Conservation (phyloP, 441 rosid genomes). For the Aquilaria agallochum region DNA sequence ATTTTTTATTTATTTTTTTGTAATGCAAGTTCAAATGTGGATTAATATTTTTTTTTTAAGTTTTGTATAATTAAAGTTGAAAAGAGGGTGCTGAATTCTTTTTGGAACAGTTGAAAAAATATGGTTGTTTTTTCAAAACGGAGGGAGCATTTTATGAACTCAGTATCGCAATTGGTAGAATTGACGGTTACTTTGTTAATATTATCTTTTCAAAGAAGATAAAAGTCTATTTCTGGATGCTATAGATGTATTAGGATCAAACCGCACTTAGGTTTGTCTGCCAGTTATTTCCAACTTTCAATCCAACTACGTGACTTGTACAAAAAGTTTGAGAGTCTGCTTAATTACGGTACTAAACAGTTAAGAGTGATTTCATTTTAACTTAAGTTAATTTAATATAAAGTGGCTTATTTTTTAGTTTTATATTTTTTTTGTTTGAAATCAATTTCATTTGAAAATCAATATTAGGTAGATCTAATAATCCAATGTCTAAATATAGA, state of each 20-base stretch:
- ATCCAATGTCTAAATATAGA: too few relatives aligned
- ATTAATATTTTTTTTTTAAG: slow-evolving; percentile 6
- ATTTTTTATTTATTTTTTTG: too few relatives aligned
- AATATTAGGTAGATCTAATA: slow-evolving; percentile 22
- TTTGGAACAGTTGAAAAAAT: not conserved
- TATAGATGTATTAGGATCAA: slow-evolving; percentile 22
- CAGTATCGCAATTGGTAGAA: not conserved
- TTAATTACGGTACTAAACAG: slow-evolving; percentile 1
- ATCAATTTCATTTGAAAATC: slow-evolving; percentile 8
- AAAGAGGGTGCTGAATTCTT: slow-evolving; percentile 2
- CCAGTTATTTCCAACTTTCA: slow-evolving; percentile 32
- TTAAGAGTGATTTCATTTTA: slow-evolving; percentile 34
- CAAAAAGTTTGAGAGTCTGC: not conserved
- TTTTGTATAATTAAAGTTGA: slow-evolving; percentile 20
- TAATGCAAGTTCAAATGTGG: too few relatives aligned
- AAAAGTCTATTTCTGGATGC: slow-evolving; percentile 35
- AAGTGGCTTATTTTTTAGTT: too few relatives aligned
- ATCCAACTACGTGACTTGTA: slow-evolving; percentile 12
- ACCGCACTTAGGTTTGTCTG: slow-evolving; percentile 58
- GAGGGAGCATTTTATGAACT: slow-evolving; percentile 10
- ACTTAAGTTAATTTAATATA: slow-evolving; percentile 10
- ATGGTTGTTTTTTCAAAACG: not conserved
- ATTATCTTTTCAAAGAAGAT: not conserved
- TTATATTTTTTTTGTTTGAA: not conserved
- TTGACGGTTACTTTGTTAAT: too few relatives aligned